Conservation (phyloP, 2,329 filamentous ascomycete genomes). For the Fusarium burgessii region DNA sequence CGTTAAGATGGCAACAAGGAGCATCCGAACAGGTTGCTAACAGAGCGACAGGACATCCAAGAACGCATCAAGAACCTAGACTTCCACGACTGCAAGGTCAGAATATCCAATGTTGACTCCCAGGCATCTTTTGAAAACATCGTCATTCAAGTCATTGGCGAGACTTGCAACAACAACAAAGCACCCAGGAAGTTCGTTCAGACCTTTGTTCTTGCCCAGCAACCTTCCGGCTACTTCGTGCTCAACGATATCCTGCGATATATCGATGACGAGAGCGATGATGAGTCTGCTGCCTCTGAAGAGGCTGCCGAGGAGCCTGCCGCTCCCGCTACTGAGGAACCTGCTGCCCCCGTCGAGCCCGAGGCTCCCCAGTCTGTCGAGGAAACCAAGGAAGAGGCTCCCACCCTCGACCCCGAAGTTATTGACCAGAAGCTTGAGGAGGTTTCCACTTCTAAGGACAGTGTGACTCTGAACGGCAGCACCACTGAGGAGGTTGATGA, state of each 20-base stretch:
- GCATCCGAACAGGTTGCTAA: constrained; percentile 20
- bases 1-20: constrained; percentile 9
- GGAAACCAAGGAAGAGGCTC: constrained; percentile 46
- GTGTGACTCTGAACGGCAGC: constrained; percentile 50
- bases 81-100: constrained; percentile 98
- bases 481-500: constrained; percentile 52
- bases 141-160: constrained; percentile 96
- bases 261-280: constrained; percentile 85
- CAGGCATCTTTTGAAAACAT: constrained; percentile 94
- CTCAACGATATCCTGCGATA: constrained; percentile 98
- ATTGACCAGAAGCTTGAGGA: constrained; percentile 85
- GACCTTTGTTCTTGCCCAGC: constrained; percentile 95
- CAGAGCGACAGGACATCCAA: constrained; percentile 79
- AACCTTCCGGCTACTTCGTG: constrained; percentile 97
- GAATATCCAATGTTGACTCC: constrained; percentile 96
- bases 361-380: constrained; percentile 47
- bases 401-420: constrained; percentile 60
- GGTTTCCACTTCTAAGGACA: constrained; percentile 55
- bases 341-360: constrained; percentile 50
- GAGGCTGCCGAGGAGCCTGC: constrained; percentile 51
- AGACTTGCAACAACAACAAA: constrained; percentile 93
- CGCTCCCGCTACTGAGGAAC: constrained; percentile 46
- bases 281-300: constrained; percentile 63
- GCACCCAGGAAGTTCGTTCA: constrained; percentile 97
- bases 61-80: constrained; percentile 93